phyloP scores from a whole-genome alignment of 305 asterid species.

The Stenogyne calaminthoides region DNA sequence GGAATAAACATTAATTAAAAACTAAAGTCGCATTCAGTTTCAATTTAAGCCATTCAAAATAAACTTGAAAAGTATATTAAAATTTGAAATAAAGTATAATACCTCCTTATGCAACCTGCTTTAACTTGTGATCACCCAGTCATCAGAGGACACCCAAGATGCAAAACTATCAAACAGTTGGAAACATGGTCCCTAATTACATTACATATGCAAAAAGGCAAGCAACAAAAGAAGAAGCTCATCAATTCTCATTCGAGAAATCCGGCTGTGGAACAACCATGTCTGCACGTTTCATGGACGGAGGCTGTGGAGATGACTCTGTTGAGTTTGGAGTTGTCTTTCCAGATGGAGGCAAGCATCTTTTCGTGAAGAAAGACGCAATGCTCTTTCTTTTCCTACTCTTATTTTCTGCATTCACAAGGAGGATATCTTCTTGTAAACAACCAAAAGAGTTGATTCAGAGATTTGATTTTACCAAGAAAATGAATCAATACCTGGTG shows the following conservation, averaged over 20 bases:
- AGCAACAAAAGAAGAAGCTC: conserved; percentile 16
- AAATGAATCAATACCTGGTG: conserved; percentile 58
- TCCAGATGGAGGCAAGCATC: conserved; percentile 68
- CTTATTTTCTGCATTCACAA: conserved; percentile 40
- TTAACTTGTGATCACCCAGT: too few relatives aligned
- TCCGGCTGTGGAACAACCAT: conserved; percentile 29
- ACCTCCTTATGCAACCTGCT: conserved; percentile 2
- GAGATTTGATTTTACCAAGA: not conserved
- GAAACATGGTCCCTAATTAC: conserved; percentile 13
- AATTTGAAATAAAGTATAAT: not conserved
- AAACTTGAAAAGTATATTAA: not conserved
- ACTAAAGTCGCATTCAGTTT: not conserved
- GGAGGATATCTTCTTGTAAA: conserved; percentile 1
- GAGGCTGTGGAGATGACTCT: conserved; percentile 41
- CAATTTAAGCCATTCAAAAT: not conserved
- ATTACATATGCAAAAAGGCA: conserved; percentile 25
- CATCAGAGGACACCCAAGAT: not conserved
- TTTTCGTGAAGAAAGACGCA: conserved; percentile 63
- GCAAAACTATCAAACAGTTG: not conserved
- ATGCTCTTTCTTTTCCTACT: conserved; percentile 49
- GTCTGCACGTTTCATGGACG: conserved; percentile 38
- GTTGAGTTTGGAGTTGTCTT: conserved; percentile 32
- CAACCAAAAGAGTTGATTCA: not conserved
- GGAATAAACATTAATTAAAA: too few relatives aligned
- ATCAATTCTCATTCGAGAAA: conserved; percentile 22